phyloP scores from a whole-genome alignment of 148 eudicot genomes.

The Silene uniflora region DNA sequence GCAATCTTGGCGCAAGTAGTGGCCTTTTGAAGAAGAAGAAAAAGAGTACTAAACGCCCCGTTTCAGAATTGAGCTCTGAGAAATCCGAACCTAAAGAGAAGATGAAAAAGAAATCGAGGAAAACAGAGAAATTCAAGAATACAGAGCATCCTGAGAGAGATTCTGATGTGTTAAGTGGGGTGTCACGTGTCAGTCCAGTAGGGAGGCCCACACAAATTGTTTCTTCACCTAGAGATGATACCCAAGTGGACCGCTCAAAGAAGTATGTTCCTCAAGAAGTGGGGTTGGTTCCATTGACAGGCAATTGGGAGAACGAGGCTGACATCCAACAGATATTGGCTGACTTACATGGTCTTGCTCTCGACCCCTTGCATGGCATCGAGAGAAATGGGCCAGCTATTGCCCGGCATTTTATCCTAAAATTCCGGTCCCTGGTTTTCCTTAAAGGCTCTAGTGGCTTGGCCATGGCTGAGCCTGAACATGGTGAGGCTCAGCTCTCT shows the following conservation, averaged over 20 bases:
- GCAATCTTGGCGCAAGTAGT: not conserved
- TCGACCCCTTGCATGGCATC: slow-evolving; percentile 47
- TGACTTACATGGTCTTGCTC: slow-evolving; percentile 64
- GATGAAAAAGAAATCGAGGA: slow-evolving; percentile 42
- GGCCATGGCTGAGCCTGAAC: slow-evolving; percentile 40
- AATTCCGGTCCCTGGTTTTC: slow-evolving; percentile 59
- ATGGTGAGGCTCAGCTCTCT: slow-evolving; percentile 27
- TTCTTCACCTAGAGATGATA: slow-evolving; percentile 25
- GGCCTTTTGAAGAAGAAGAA: slow-evolving; percentile 42
- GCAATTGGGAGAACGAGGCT: slow-evolving; percentile 16
- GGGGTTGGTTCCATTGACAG: slow-evolving; percentile 15
- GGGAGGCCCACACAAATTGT: slow-evolving; percentile 22
- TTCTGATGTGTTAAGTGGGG: slow-evolving; percentile 22
- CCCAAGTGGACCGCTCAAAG: slow-evolving; percentile 16
- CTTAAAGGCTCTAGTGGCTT: slow-evolving; percentile 50
- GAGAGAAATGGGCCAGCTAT: slow-evolving; percentile 36
- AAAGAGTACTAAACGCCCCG: slow-evolving; percentile 36
- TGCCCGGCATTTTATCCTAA: slow-evolving; percentile 40
- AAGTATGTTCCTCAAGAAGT: slow-evolving; percentile 29
- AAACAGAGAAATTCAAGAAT: slow-evolving; percentile 27
- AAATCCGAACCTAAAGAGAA: slow-evolving; percentile 32
- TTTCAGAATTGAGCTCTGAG: slow-evolving; percentile 35
- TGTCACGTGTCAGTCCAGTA: slow-evolving; percentile 16
- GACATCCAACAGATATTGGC: slow-evolving; percentile 45
- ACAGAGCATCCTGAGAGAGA: slow-evolving; percentile 20